These are phyloP conservation scores for Tylopilus balloui DNA, from an alignment of 768 basidiomycete species.

Conservation along the genomic window DNA sequence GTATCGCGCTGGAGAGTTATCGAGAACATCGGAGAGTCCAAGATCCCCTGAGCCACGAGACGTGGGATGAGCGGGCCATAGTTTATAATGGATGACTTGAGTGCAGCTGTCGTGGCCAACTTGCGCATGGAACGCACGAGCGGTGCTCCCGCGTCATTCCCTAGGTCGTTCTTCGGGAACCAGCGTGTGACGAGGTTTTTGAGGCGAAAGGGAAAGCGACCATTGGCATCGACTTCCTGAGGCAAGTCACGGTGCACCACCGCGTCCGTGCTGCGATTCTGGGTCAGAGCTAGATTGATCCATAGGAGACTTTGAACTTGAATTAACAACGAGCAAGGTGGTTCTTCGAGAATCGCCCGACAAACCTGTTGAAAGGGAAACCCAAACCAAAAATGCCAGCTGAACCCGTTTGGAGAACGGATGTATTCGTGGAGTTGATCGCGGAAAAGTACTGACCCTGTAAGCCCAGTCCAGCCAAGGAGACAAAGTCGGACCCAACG, in stretches of 20 bases:
- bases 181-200: conserved; percentile 17
- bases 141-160: background rate
- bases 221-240: background rate
- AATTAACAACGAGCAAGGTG: background rate
- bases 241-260: conserved; percentile 1
- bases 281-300: conserved; percentile 34
- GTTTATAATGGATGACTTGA: conserved; percentile 40
- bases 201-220: conserved; percentile 4
- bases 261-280: conserved; percentile 2
- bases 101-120: conserved; percentile 17
- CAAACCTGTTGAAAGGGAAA: conserved; percentile 67
- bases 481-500: conserved; percentile 56
- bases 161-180: conserved; percentile 12
- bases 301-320: conserved; percentile 41
- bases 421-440: conserved; percentile 66
- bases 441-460: conserved; percentile 58
- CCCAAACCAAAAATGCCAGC: conserved; percentile 74
- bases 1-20: conserved; percentile 67
- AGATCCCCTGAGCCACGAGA: conserved; percentile 35
- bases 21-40: conserved; percentile 47
- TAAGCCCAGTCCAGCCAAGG: conserved; percentile 48
- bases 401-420: conserved; percentile 48
- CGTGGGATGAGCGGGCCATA: conserved; percentile 46
- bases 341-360: background rate
- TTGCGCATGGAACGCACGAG: conserved; percentile 6